A percentile compares a stretch with the other conserved stretches of the same genome.
phyloP scores from a whole-genome alignment of 2,329 filamentous ascomycete genomes.

The Diaporthe batatas region DNA sequence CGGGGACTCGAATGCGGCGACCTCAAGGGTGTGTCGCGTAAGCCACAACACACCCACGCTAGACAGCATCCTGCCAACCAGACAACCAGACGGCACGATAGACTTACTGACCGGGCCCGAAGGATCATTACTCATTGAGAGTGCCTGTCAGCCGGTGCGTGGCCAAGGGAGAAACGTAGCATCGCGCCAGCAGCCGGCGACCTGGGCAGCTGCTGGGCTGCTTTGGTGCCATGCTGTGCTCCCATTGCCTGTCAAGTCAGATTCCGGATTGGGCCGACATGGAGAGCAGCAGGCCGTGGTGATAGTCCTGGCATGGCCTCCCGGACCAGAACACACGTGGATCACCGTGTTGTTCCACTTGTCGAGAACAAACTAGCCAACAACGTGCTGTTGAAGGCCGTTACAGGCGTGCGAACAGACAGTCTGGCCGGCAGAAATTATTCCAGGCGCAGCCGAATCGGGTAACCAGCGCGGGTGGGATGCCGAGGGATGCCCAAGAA shows the following conservation, averaged over 20 bases:
- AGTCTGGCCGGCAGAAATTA: neutral
- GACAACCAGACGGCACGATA: neutral
- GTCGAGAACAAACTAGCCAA: too few relatives aligned
- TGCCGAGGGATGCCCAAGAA: neutral
- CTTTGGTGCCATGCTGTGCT: constrained; percentile 8
- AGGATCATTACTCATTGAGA: constrained; percentile 23
- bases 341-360: neutral
- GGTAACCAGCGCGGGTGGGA: constrained; percentile 30
- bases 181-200: constrained; percentile 1
- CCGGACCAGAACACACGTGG: too few relatives aligned
- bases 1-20: constrained; percentile 8
- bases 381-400: neutral
- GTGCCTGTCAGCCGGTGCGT: neutral
- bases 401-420: neutral
- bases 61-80: constrained; percentile 2
- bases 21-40: constrained; percentile 16
- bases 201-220: too few relatives aligned
- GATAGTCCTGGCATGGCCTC: neutral
- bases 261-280: neutral
- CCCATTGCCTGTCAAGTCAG: neutral
- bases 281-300: neutral
- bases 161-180: constrained; percentile 10
- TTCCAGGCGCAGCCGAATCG: constrained; percentile 6
- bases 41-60: constrained; percentile 13
- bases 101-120: neutral